Conservation (phyloP, 352 stramenopile species). For the Aphanomyces astaci region DNA sequence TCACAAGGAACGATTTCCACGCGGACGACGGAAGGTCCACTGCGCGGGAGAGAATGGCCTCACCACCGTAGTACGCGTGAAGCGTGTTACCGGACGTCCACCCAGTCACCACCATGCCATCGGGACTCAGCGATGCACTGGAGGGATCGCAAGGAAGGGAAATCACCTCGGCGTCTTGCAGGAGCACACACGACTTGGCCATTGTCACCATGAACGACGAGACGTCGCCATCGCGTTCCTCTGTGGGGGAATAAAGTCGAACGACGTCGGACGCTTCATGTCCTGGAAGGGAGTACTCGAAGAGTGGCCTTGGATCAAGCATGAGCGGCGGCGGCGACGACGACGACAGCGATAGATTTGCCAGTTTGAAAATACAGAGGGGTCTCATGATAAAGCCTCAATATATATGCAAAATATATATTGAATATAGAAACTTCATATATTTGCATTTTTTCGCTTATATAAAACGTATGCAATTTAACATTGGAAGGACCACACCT, state of each 20-base stretch:
- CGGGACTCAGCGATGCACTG: neutral
- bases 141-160: neutral
- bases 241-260: neutral
- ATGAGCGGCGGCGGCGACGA: neutral
- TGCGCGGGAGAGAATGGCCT: conserved; percentile 1
- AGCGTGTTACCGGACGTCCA: conserved; percentile 1
- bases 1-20: conserved; percentile 8
- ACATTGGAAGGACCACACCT: too few relatives aligned
- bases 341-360: neutral
- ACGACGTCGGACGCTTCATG: neutral
- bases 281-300: neutral
- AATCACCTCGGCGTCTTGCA: neutral
- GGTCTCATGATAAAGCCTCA: too few relatives aligned
- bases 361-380: neutral
- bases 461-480: too few relatives aligned
- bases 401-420: too few relatives aligned
- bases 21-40: conserved; percentile 10
- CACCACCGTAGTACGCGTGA: conserved; percentile 18
- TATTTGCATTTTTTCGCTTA: too few relatives aligned
- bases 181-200: neutral
- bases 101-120: neutral
- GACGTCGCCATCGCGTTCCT: neutral
- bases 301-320: neutral
- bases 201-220: neutral
- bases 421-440: too few relatives aligned